Evolutionary conservation across 2,329 filamentous ascomycete genomes (phyloP).

Genomic region (Alternaria burnsii): DNA sequence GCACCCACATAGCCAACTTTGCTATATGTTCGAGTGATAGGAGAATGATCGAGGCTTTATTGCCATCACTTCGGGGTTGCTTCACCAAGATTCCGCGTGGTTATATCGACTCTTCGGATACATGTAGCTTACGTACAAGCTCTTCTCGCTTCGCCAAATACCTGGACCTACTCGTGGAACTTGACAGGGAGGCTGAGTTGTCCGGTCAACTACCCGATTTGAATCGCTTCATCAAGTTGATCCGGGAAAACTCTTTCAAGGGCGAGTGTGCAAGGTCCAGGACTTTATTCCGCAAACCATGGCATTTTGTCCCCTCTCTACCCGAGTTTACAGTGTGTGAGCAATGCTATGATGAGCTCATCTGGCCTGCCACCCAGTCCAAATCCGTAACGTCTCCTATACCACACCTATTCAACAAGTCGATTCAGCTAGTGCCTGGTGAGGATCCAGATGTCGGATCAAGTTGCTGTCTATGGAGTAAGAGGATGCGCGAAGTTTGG

Average conservation of each 20-base stretch:
- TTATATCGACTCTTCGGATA: conserved; percentile 50
- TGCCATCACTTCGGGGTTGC: conserved; percentile 74
- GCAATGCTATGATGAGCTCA: conserved; percentile 82
- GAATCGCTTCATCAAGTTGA: conserved; percentile 68
- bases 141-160: conserved; percentile 66
- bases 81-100: conserved; percentile 59
- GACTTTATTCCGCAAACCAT: conserved; percentile 68
- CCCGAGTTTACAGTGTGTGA: conserved; percentile 85
- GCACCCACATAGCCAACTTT: conserved; percentile 73
- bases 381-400: conserved; percentile 56
- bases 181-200: conserved; percentile 57
- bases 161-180: conserved; percentile 64
- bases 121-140: conserved; percentile 74
- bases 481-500: conserved; percentile 80
- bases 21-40: conserved; percentile 78
- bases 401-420: conserved; percentile 57
- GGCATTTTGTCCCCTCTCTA: conserved; percentile 80
- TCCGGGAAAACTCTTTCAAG: conserved; percentile 58
- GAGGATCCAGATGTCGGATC: conserved; percentile 53
- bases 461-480: conserved; percentile 81
- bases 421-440: conserved; percentile 64
- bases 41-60: conserved; percentile 73
- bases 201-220: conserved; percentile 60
- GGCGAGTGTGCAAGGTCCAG: conserved; percentile 71
- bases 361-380: conserved; percentile 69